Conservation (phyloP, 2,329 filamentous ascomycete species). For the Penicillium sp. region DNA sequence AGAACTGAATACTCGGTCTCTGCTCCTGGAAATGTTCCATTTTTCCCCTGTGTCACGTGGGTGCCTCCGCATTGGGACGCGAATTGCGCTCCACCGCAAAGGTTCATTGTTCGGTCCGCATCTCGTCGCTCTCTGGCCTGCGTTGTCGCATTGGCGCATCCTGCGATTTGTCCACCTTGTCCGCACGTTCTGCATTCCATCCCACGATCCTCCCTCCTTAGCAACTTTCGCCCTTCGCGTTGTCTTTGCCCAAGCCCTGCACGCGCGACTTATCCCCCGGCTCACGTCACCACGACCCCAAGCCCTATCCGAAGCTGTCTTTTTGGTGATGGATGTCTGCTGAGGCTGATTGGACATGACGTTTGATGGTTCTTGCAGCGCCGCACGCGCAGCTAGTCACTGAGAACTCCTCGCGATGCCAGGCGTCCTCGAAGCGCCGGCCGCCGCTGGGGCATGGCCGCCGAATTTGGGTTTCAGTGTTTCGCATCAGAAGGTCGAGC, state of each 20-base stretch:
- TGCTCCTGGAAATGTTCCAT: conserved; percentile 11
- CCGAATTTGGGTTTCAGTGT: conserved; percentile 50
- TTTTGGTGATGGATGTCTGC: conserved; percentile 4
- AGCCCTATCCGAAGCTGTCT: neutral
- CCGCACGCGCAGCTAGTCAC: conserved; percentile 35
- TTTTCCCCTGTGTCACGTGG: conserved; percentile 19
- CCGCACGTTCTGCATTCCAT: no score
- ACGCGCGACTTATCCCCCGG: neutral
- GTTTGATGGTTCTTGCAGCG: conserved; percentile 33
- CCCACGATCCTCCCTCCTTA: no score
- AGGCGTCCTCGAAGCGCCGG: conserved; percentile 35
- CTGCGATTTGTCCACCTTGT: neutral
- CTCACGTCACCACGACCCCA: neutral
- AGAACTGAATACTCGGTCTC: neutral
- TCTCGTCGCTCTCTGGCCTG: neutral
- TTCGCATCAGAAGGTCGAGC: conserved; percentile 76
- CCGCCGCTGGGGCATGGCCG: conserved; percentile 24
- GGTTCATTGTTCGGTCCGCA: neutral
- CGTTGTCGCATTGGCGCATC: neutral
- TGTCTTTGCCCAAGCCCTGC: no score
- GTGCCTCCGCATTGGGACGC: conserved; percentile 21
- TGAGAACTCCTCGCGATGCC: conserved; percentile 37
- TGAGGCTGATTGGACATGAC: conserved; percentile 35
- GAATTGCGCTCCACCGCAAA: conserved; percentile 13
- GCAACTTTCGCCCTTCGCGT: no score